Evolutionary conservation across 2,329 filamentous ascomycete genomes (phyloP), one percentile per base, ranked within the genome.

Genomic region (Rosellinia necatrix): DNA sequence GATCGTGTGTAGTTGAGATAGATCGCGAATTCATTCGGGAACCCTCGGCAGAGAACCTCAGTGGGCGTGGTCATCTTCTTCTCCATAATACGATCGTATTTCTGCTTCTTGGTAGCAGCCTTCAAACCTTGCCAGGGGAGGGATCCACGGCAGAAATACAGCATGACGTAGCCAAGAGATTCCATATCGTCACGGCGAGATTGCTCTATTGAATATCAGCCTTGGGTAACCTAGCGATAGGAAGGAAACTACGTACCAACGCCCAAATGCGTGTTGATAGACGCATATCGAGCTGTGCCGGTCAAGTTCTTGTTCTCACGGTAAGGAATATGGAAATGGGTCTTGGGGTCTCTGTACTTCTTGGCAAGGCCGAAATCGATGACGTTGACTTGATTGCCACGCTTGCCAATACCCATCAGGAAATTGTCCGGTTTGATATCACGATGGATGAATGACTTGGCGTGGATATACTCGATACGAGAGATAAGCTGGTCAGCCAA

Each of bases 1-100:
- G 92, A 97, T 61, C 94, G 91, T 50, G 93, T 97, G 83, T 99
- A 97, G 88, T 97, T 97, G 63, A 99, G 85, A 77, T 99, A 99
- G 76, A 97, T 97, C 80, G 93, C 92, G 70, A 99, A 99, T 80
- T 99, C 94, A 76, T 97, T 97, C 69, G 94, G 94, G 82, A 99
- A 97, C 66, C 94, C 94, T 75, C 93, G 92, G 87, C 94, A 99
- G 46, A 99, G 90, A 44, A 97, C 92, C 78, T 99, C 93, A 68
- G 93, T 97, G 7, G 94, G 92, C 3, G 94, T 99, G 12, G 94
- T 99, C 94, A 97, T 97, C 91, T 99, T 99, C 88, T 99, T 99
- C 84, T 99, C 94, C 93, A 97, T 97, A 80, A 99, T 99, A 64
- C 93, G 87, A 79, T 99, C 94, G 74, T 99, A 97, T 82, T 99